Base-by-base conservation (phyloP, 805 yeast species). In the Myxozyma mucilagina region DNA sequence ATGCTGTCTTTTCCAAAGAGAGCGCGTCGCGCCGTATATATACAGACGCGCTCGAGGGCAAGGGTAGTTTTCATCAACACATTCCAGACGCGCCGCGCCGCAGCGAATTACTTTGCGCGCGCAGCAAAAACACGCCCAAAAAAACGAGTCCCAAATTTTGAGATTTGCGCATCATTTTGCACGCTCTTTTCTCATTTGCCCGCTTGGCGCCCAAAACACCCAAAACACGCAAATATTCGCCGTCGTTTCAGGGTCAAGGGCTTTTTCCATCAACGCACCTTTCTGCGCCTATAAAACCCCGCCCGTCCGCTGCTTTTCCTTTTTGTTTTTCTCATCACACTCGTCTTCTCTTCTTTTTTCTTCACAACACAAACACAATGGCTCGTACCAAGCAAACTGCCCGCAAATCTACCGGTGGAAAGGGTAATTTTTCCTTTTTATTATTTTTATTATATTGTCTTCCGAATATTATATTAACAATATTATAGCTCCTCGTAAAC, bases 301-400 rank as follows among this genome's bases (percentile, higher is more conserved):
- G 43, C 53, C 24, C 38, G 44, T 47, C 60, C 16, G 36, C 39
- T 14, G 2, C 4, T 58, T 64, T 64, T 53, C 63, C 61, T 57
- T 56, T 56, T 57, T 54, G 61, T 63, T 48, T 35, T 52, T 39
- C 52, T 39, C 49, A 43, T 47, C 59, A 32, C 49, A 16, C 52
- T 32, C 39, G 34, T 9, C 36, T 11, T 24, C 24, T 43, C 14
- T 58, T 43, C 51, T 16, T 57, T 38, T 36, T 14, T 48, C 44
- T 49, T 36, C 24, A 32, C 54, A 38, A 38, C 74, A n/a, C n/a
- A n/a, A n/a, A n/a, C n/a, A n/a, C n/a, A 74, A 87, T 87, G 92
- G 92, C 92, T 73, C 86, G 91, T 84, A 89, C 93, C 70, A 88
- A 88, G 79, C 91, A 88, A 81, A 87, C 90, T 65, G 91, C 93